A percentile compares a stretch with the other conserved stretches of the same genome.
phyloP scores from a whole-genome alignment of 2,329 filamentous ascomycete species.

The Colletotrichum incanum region DNA sequence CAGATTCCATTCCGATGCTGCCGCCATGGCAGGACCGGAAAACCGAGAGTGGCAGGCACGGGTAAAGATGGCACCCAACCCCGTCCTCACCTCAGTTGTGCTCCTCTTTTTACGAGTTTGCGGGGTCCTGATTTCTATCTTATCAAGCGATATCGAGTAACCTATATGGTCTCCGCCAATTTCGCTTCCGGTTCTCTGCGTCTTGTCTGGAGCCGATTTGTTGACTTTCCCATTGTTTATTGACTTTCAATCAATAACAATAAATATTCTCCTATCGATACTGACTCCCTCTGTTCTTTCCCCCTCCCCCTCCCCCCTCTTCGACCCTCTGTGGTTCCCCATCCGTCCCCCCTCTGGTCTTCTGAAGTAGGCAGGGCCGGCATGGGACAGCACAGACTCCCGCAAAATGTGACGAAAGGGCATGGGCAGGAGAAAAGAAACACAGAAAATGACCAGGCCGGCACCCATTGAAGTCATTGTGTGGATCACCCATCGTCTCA shows the following conservation, averaged over 20 bases:
- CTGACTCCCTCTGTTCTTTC: not conserved
- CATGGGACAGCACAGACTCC: constrained; percentile 38
- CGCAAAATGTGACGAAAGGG: constrained; percentile 1
- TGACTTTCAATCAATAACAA: constrained; percentile 18
- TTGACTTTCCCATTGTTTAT: constrained; percentile 26
- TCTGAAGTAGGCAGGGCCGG: constrained; percentile 9
- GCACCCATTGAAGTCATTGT: not conserved
- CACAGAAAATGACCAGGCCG: not conserved
- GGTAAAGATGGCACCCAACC: constrained; percentile 12
- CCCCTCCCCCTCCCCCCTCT: constrained; percentile 15
- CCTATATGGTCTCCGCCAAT: constrained; percentile 10
- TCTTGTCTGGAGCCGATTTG: constrained; percentile 20
- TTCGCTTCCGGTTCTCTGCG: constrained; percentile 5
- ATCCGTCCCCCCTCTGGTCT: not conserved
- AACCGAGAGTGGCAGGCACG: not conserved
- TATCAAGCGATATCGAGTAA: not conserved
- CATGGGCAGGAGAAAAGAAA: not conserved
- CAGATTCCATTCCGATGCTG: not conserved
- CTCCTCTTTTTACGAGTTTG: constrained; percentile 10
- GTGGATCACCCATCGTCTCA: not conserved
- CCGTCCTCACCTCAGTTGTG: not conserved
- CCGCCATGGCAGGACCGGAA: not conserved
- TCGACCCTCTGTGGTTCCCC: constrained; percentile 5
- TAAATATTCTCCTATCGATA: constrained; percentile 35
- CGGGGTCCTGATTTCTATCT: constrained; percentile 1